phyloP scores from a whole-genome alignment of 2,329 filamentous ascomycete species.

The Cercospora sesami region DNA sequence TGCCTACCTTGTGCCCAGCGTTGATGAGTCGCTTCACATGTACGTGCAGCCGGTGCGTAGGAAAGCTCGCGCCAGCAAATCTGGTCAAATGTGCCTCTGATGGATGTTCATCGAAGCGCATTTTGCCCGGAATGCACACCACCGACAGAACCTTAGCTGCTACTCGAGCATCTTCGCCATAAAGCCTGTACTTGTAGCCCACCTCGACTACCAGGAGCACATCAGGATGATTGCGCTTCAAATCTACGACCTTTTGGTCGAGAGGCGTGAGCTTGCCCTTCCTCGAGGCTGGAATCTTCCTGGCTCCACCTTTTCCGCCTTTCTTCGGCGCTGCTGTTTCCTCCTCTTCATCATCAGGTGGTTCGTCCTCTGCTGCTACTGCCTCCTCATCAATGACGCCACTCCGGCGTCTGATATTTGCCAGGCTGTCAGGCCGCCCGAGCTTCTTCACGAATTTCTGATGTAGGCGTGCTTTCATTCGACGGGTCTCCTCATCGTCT shows the following conservation, averaged over 20 bases:
- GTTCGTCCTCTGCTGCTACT: conserved; percentile 53
- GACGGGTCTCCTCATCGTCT: conserved; percentile 56
- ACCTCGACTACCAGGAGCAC: conserved; percentile 91
- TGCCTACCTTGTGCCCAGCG: conserved; percentile 92
- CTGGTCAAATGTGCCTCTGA: conserved; percentile 89
- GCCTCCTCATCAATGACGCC: conserved; percentile 56
- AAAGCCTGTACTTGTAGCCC: conserved; percentile 97
- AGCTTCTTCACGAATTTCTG: conserved; percentile 86
- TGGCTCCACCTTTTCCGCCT: conserved; percentile 50
- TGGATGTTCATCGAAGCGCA: conserved; percentile 88
- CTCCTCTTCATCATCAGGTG: conserved; percentile 58
- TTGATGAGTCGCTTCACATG: conserved; percentile 91
- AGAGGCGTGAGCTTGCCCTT: conserved; percentile 88
- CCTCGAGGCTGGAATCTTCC: conserved; percentile 58
- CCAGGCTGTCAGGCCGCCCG: conserved; percentile 78
- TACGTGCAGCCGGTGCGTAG: conserved; percentile 84
- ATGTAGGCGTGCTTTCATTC: conserved; percentile 71
- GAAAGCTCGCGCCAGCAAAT: conserved; percentile 95
- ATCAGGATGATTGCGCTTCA: conserved; percentile 88
- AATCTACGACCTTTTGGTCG: conserved; percentile 89
- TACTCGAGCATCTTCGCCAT: conserved; percentile 87
- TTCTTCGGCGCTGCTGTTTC: conserved; percentile 52
- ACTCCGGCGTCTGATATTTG: conserved; percentile 63
- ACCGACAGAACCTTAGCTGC: conserved; percentile 91
- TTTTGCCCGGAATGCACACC: conserved; percentile 93